A percentile compares a stretch with the other conserved stretches of the same genome.
phyloP scores from a whole-genome alignment of 2,329 filamentous ascomycete species.

The Verticillium nonalfalfae region DNA sequence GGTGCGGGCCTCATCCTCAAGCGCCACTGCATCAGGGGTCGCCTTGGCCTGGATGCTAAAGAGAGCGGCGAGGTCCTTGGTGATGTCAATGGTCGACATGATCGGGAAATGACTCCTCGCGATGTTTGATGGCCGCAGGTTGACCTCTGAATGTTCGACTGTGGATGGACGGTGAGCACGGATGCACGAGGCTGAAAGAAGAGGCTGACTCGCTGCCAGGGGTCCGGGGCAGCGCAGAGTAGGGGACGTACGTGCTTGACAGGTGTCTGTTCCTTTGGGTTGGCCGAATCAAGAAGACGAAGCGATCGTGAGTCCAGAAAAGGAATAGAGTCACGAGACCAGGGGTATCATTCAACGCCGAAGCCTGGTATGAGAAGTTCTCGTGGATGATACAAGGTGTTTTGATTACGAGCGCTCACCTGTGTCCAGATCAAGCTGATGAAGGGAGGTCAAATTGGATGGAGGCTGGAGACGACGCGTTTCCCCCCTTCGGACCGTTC shows the following conservation, averaged over 20 bases:
- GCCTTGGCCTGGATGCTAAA: conserved; percentile 62
- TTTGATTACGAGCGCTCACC: background rate
- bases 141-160: background rate
- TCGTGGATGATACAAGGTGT: background rate
- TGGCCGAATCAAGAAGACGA: background rate
- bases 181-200: background rate
- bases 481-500: background rate
- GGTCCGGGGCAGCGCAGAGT: background rate
- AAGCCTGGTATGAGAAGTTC: background rate
- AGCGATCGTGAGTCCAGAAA: conserved; percentile 3
- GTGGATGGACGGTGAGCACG: background rate
- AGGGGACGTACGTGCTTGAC: background rate
- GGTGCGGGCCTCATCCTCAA: conserved; percentile 61
- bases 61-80: conserved; percentile 66
- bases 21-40: conserved; percentile 62
- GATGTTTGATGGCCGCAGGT: background rate
- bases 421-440: background rate
- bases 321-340: conserved; percentile 11
- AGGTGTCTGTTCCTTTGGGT: background rate
- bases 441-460: background rate
- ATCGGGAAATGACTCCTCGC: conserved; percentile 10
- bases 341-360: background rate
- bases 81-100: conserved; percentile 64
- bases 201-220: background rate
- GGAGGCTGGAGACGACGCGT: background rate